phyloP scores from a whole-genome alignment of 345 rosid species.

The Populus ilicifolia region DNA sequence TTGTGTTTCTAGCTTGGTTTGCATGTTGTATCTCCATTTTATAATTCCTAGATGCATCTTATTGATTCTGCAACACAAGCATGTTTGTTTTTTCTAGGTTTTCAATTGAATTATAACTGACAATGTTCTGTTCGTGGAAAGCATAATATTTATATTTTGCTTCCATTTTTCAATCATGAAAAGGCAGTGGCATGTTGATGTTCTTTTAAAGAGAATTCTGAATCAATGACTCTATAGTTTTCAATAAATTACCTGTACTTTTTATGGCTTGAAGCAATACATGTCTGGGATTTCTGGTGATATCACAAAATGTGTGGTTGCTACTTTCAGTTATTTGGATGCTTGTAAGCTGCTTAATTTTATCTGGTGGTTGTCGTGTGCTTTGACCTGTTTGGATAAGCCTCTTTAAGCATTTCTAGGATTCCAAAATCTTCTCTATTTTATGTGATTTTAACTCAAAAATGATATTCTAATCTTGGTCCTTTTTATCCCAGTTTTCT shows the following conservation, averaged over 20 bases:
- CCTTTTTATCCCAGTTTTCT: conserved; percentile 37
- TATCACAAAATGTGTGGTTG: neutral
- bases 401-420: neutral
- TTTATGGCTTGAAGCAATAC: neutral
- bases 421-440: neutral
- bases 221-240: neutral
- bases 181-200: neutral
- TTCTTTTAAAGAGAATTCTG: neutral
- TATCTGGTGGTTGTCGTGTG: neutral
- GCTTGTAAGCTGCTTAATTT: neutral
- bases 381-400: neutral
- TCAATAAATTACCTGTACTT: neutral
- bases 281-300: neutral
- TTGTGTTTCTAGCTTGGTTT: neutral
- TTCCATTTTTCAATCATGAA: neutral
- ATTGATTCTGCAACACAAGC: neutral
- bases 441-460: neutral
- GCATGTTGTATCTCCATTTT: neutral
- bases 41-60: neutral
- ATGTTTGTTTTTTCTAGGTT: neutral
- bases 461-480: conserved; percentile 2
- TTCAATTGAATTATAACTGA: neutral
- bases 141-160: neutral
- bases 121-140: neutral
- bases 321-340: neutral